phyloP scores from a whole-genome alignment of 2,329 filamentous ascomycete genomes.

The Colletotrichum sp. region DNA sequence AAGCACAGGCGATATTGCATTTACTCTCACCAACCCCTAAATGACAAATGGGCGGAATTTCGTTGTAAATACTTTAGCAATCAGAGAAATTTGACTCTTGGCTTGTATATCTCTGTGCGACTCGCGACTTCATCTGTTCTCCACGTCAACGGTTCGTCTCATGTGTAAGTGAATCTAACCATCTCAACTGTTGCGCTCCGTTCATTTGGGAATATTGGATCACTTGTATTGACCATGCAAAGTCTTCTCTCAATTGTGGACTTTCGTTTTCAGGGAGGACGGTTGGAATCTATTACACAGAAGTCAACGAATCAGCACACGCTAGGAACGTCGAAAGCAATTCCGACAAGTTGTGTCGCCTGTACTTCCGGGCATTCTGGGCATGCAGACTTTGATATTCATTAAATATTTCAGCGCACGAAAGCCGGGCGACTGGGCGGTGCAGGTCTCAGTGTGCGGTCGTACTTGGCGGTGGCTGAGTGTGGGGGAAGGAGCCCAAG shows the following conservation, averaged over 20 bases:
- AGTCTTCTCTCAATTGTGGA: neutral
- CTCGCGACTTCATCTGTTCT: neutral
- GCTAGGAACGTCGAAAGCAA: neutral
- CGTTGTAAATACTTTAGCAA: neutral
- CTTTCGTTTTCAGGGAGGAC: neutral
- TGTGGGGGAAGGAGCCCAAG: neutral
- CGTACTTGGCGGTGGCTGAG: neutral
- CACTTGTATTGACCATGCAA: neutral
- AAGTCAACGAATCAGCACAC: neutral
- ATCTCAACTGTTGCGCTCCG: neutral
- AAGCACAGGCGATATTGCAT: constrained; percentile 47
- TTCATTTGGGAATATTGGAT: rapidly evolving
- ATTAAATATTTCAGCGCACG: neutral
- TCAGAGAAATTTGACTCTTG: neutral
- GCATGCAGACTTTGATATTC: neutral
- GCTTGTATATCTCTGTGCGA: neutral
- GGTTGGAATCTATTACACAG: neutral
- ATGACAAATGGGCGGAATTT: neutral
- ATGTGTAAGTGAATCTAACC: neutral
- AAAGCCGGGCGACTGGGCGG: neutral
- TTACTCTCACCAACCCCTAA: constrained; percentile 33
- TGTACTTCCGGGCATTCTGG: neutral
- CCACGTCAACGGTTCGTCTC: neutral
- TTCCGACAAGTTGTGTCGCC: neutral
- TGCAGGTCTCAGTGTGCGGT: neutral